Percentiles rank a stretch among this genome's conserved stretches.
phyloP scores from a whole-genome alignment of 257 asterid genomes.

The Mitragyna speciosa region DNA sequence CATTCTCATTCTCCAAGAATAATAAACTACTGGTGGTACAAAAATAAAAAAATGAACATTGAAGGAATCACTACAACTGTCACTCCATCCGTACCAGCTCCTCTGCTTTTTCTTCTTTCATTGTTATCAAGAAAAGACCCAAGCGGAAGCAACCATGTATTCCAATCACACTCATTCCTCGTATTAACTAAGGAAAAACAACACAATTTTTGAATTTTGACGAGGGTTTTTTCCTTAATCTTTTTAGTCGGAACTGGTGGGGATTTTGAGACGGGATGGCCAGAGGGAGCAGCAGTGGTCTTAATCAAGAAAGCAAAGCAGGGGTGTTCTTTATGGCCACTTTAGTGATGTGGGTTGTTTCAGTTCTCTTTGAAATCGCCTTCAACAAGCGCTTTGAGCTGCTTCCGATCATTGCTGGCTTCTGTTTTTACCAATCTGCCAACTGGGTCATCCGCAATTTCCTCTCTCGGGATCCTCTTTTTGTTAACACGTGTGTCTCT shows the following conservation, averaged over 20 bases:
- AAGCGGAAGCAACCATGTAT: background rate
- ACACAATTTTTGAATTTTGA: background rate
- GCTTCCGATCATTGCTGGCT: slow-evolving; percentile 54
- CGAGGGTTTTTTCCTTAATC: background rate
- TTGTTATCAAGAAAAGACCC: background rate
- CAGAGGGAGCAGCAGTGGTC: slow-evolving; percentile 11
- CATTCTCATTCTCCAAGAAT: too few relatives aligned
- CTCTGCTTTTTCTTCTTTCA: background rate
- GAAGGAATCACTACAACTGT: background rate
- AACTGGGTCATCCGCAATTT: slow-evolving; percentile 61
- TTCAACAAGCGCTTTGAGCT: slow-evolving; percentile 68
- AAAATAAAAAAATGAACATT: background rate
- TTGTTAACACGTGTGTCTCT: slow-evolving; percentile 88
- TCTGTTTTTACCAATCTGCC: slow-evolving; percentile 65
- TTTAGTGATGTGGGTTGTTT: slow-evolving; percentile 74
- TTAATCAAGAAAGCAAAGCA: slow-evolving; percentile 28
- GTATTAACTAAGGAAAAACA: background rate
- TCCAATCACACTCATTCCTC: background rate
- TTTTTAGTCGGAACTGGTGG: too few relatives aligned
- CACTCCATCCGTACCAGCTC: background rate
- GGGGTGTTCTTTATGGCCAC: slow-evolving; percentile 75
- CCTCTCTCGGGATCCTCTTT: slow-evolving; percentile 64
- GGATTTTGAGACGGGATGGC: slow-evolving; percentile 6
- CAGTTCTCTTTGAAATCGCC: slow-evolving; percentile 64
- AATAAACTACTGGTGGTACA: background rate